Percentiles rank a stretch among this genome's conserved stretches.
These are phyloP conservation scores for Xylariomycetidae sp. DNA, from an alignment of 2,329 filamentous ascomycete species.

Conservation along the genomic window DNA sequence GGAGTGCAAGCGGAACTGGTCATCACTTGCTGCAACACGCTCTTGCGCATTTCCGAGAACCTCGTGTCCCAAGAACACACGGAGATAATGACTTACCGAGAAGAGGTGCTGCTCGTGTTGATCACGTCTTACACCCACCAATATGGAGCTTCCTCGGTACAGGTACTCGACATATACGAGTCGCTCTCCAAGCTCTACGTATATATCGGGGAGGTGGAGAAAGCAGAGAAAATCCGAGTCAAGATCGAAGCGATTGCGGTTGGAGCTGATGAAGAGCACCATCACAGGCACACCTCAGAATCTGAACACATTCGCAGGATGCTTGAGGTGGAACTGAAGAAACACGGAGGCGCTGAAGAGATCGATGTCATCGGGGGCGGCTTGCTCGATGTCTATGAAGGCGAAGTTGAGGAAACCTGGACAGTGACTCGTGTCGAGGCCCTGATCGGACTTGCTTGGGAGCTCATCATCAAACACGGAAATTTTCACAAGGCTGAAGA, in stretches of 20 bases:
- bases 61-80: constrained; percentile 7
- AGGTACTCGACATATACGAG: constrained; percentile 9
- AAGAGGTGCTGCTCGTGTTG: constrained; percentile 8
- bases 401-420: constrained; percentile 9
- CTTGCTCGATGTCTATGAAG: constrained; percentile 10
- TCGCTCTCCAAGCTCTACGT: constrained; percentile 6
- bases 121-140: constrained; percentile 10
- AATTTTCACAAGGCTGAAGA: constrained; percentile 9
- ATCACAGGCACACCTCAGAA: not conserved
- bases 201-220: constrained; percentile 8
- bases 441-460: constrained; percentile 7
- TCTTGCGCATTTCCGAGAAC: constrained; percentile 10
- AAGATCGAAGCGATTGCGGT: constrained; percentile 5
- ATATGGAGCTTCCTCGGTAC: constrained; percentile 7
- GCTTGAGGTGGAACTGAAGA: constrained; percentile 10
- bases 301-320: constrained; percentile 4
- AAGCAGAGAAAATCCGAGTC: constrained; percentile 6
- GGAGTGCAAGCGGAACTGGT: constrained; percentile 9
- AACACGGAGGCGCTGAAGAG: constrained; percentile 4
- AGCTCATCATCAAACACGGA: constrained; percentile 7
- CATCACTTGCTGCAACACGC: constrained; percentile 8
- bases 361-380: constrained; percentile 9
- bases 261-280: constrained; percentile 2
- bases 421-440: constrained; percentile 8
- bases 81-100: constrained; percentile 9